These are phyloP conservation scores for Trichomonas gallinae DNA, from an alignment of 208 protist genomes.

Conservation along the genomic window DNA sequence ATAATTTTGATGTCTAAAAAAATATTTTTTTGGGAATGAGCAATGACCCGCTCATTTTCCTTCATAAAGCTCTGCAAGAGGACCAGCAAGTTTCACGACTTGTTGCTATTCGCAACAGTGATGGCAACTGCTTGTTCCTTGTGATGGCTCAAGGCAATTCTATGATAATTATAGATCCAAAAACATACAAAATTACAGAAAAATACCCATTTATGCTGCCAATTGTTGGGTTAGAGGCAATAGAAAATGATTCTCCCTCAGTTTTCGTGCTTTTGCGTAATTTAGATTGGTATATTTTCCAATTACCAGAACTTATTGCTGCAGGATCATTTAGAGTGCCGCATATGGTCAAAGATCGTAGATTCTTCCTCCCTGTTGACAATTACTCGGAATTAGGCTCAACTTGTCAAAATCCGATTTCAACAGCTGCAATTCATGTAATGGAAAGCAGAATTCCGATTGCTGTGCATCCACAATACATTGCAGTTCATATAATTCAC, in stretches of 20 bases:
- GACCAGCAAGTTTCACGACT: neutral
- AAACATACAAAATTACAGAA: neutral
- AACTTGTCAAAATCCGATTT: too few species aligned
- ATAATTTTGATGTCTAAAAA: too few species aligned
- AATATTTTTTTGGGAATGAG: neutral
- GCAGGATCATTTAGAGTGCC: neutral
- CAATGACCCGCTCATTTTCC: neutral
- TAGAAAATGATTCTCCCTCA: neutral
- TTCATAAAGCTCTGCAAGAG: neutral
- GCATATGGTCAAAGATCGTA: neutral
- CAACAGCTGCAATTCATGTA: neutral
- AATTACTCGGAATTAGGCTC: too few species aligned
- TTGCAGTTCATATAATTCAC: neutral
- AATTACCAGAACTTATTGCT: neutral
- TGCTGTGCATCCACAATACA: neutral
- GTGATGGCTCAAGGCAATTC: neutral
- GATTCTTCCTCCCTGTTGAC: neutral
- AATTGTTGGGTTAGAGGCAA: neutral
- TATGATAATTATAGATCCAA: neutral
- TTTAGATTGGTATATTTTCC: slow-evolving; percentile 1
- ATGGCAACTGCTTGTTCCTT: neutral
- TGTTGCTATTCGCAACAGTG: neutral
- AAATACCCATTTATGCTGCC: neutral
- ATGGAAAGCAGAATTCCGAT: neutral
- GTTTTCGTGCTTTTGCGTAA: neutral